phyloP scores from a whole-genome alignment of 2,329 filamentous ascomycete species.

The Colletotrichum liaoningense region DNA sequence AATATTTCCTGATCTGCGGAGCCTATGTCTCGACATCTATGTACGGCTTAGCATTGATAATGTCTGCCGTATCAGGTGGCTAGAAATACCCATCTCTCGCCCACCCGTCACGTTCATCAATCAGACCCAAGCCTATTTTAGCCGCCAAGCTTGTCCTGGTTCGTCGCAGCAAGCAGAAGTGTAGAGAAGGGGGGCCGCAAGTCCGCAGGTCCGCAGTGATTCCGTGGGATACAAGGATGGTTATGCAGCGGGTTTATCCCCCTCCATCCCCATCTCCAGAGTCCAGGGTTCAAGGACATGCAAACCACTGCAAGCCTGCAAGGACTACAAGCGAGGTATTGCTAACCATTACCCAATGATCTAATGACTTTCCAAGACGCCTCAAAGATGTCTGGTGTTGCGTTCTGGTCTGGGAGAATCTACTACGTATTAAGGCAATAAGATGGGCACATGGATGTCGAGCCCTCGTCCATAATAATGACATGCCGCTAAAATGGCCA shows the following conservation, averaged over 20 bases:
- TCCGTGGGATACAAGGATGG: neutral
- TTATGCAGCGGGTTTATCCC: neutral
- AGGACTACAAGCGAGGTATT: neutral
- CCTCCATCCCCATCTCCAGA: neutral
- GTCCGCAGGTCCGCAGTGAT: neutral
- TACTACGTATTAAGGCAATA: neutral
- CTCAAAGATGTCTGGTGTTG: neutral
- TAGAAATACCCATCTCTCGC: neutral
- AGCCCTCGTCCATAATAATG: neutral
- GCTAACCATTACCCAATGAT: constrained; percentile 1
- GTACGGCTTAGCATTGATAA: neutral
- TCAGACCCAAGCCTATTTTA: neutral
- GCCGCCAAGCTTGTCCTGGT: constrained; percentile 23
- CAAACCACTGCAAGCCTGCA: neutral
- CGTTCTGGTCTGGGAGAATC: neutral
- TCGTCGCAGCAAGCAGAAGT: neutral
- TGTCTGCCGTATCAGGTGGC: constrained; percentile 2
- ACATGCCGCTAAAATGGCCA: neutral
- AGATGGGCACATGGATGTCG: constrained; percentile 4
- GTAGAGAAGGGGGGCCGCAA: neutral
- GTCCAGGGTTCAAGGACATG: neutral
- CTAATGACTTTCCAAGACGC: neutral
- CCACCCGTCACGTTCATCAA: constrained; percentile 4
- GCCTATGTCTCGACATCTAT: neutral
- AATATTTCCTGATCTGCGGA: neutral